phyloP scores from a whole-genome alignment of 495 filamentous ascomycete species.

The Echria macrotheca region DNA sequence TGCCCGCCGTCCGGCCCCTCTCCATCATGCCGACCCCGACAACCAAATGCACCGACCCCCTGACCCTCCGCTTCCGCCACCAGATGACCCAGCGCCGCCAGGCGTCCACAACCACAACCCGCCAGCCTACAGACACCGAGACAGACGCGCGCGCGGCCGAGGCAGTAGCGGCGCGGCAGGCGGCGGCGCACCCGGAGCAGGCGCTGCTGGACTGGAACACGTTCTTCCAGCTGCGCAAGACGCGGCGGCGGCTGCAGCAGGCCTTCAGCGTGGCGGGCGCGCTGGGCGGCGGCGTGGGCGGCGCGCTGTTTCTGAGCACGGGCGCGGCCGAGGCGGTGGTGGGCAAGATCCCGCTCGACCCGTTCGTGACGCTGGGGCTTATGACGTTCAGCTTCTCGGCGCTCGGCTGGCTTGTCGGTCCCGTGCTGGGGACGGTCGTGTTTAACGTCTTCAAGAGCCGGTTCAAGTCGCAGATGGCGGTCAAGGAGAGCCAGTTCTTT shows the following conservation, averaged over 20 bases:
- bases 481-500: constrained; percentile 92
- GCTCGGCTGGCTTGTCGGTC: constrained; percentile 80
- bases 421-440: constrained; percentile 65
- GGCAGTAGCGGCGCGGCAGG: constrained; percentile 17
- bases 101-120: constrained; percentile 8
- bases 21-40: constrained; percentile 5
- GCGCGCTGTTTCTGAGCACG: constrained; percentile 57
- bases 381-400: constrained; percentile 66
- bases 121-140: constrained; percentile 22
- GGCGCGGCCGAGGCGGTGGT: constrained; percentile 64
- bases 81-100: constrained; percentile 9
- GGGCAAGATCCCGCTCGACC: constrained; percentile 70
- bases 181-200: constrained; percentile 21
- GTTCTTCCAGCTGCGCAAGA: constrained; percentile 85
- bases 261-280: constrained; percentile 64
- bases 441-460: constrained; percentile 68
- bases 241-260: constrained; percentile 76
- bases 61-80: constrained; percentile 9
- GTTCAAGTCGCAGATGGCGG: constrained; percentile 59
- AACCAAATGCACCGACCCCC: constrained; percentile 7
- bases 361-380: constrained; percentile 74
- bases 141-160: constrained; percentile 20
- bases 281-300: constrained; percentile 49
- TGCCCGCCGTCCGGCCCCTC: constrained; percentile 10
- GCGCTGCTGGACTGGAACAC: constrained; percentile 75